Base-by-base conservation (phyloP, 2,329 filamentous ascomycete species). In the Diaporthe amygdali region DNA sequence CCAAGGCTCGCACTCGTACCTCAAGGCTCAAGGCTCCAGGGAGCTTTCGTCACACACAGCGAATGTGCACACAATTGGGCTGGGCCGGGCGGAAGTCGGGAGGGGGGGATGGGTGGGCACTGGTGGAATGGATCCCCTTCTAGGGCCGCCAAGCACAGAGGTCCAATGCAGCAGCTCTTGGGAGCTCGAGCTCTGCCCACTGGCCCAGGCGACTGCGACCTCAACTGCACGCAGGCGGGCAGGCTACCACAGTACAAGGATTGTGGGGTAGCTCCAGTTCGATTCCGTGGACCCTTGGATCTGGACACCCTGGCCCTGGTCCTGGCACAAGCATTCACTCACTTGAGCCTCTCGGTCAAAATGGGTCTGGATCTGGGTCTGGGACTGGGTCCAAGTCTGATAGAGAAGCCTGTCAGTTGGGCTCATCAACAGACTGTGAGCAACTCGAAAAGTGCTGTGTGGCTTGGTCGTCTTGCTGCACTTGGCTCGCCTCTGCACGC, bases 251-350 rank as follows among this genome's bases (percentile, higher is more conserved):
- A 34, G 25, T 44, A 63, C 59, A 22, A 27, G 55, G 54, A 54
- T 61, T 66, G 71, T 72, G 71, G 71, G 71, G 71, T 70, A 70
- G 71, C 52, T 70, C 67, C 61, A 70, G 37, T 27, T 27, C 37
- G 68, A 25, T 49, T 64, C 22, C n/a, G 47, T 66, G 66, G 66
- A 68, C 66, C 66, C 66, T 47, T 68, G 66, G 32, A 68, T 55
- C 66, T 68, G 66, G 39, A 56, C 66, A 55, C 39, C 52, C 66
- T 68, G 64, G 64, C 49, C 64, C 49, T 44, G 59, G 41, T 44
- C 59, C 56, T 46, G 56, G 56, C 44, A n/a, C n/a, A 30, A 14
- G 10, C 27, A 37, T 22, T 37, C 55, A 59, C 55, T 22, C 56
- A 63, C 59, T 49, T 49, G 59, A 64, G 59, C 59, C 59, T 64